phyloP scores from a whole-genome alignment of 2,329 filamentous ascomycete species.

The Colletotrichum sp. region DNA sequence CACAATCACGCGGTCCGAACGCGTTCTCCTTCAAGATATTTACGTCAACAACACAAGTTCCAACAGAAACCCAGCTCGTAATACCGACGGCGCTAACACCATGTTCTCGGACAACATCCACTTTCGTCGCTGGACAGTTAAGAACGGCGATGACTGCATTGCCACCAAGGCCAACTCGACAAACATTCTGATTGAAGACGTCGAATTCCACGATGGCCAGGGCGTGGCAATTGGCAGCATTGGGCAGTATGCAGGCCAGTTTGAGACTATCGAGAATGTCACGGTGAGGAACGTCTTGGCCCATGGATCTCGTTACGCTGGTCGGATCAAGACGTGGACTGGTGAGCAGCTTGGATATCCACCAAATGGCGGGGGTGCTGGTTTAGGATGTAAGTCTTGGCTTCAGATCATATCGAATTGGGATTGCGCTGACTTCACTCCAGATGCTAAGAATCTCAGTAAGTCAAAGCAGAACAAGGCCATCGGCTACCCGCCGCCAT shows the following conservation, averaged over 20 bases:
- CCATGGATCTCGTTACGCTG: neutral
- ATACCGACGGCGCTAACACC: conserved; percentile 53
- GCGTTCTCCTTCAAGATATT: conserved; percentile 53
- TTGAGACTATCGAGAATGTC: neutral
- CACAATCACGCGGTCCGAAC: conserved; percentile 51
- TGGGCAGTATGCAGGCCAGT: conserved; percentile 51
- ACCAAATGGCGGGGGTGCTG: neutral
- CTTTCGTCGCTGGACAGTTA: conserved; percentile 52
- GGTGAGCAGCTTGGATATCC: neutral
- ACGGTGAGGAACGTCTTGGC: neutral
- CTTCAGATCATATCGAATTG: rapidly evolving
- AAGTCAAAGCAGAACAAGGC: neutral
- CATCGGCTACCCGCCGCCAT: no score
- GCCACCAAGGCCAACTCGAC: conserved; percentile 59
- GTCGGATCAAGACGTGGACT: neutral
- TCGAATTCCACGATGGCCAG: conserved; percentile 50
- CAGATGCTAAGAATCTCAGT: neutral
- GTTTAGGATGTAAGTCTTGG: neutral
- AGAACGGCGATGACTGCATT: conserved; percentile 59
- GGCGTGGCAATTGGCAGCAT: conserved; percentile 62
- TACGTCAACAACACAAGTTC: conserved; percentile 54
- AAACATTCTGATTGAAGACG: conserved; percentile 56
- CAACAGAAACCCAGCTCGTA: conserved; percentile 33
- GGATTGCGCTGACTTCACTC: neutral
- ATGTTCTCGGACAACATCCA: conserved; percentile 56